Base-by-base conservation (phyloP, 768 basidiomycete genomes). In the Pisolithus albus region DNA sequence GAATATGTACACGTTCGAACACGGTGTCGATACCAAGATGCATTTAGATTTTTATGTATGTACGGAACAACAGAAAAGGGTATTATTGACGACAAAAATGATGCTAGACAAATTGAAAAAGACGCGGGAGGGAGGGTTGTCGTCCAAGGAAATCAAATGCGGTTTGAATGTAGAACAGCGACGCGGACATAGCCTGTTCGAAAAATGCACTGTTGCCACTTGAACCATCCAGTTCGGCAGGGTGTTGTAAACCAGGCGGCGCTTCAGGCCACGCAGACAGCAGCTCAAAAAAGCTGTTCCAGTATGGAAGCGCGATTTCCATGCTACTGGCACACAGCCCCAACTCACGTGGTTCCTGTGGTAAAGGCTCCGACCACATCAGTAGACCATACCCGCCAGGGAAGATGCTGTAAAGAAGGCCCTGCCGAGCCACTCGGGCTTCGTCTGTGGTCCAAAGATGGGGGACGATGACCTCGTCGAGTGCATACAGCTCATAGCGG, bases 401-500 rank as follows among this genome's bases (percentile, higher is more conserved):
- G 52, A 52, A 52, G 6, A 57, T 34, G 7, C 21, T 18, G 9
- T 55, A 36, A 19, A 57, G 36, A 13, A 57, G 30, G 18, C 21
- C 40, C 7, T 28, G 28, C 1, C 13, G 21, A 10, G 4, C n/a
- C 7, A 15, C 30, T 19, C 10, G 3, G 30, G 56, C n/a, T 23
- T 58, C 42, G 19, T 18, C n/a, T 18, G 40, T 41, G 8, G 15
- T 47, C 47, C 58, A 56, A 30, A 30, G 30, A 19, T 8, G 7
- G 19, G 46, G n/a, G 3, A 56, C 55, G 8, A 52, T 43, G 30
- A 39, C 38, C 3, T 39, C 42, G 23, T 66, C 51, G 1, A 66
- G 57, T 13, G 61, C 54, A 41, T 41, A 41, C 9, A 46, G 45
- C 26, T 46, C 24, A 19, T 30, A 26, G 32, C 15, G 24, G 10